Percentiles rank a stretch among this genome's conserved stretches.
Conservation (phyloP, 257 asterid species). For the Mitragyna speciosa region DNA sequence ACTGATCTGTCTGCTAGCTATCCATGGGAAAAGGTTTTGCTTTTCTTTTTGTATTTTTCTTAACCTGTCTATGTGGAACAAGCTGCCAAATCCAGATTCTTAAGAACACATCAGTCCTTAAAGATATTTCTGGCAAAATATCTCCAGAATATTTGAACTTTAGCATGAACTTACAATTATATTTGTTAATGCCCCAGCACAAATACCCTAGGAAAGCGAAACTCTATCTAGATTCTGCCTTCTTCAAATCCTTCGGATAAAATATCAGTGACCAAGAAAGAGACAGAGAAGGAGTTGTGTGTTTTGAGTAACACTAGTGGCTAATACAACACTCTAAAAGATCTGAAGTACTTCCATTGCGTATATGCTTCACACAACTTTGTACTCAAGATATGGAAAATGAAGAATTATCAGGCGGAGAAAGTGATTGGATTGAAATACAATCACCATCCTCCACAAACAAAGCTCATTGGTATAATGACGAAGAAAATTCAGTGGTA, state of each 20-base stretch:
- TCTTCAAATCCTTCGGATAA: background rate
- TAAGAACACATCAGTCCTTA: background rate
- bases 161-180: background rate
- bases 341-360: background rate
- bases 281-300: background rate
- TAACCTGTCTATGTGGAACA: background rate
- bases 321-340: background rate
- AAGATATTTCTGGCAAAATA: slow-evolving; percentile 22
- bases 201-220: background rate
- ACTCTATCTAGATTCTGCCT: background rate
- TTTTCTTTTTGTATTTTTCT: background rate
- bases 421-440: slow-evolving; percentile 58
- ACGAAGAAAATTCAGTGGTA: slow-evolving; percentile 5
- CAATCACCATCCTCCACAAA: slow-evolving; percentile 26
- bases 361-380: background rate
- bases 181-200: background rate
- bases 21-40: background rate
- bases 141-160: background rate
- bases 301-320: background rate
- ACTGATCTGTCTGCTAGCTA: background rate
- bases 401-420: slow-evolving; percentile 35
- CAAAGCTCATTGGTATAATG: slow-evolving; percentile 11
- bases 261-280: background rate
- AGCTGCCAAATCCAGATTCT: slow-evolving; percentile 2
- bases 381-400: slow-evolving; percentile 40